Percentiles rank a stretch among this genome's conserved stretches.
phyloP scores from a whole-genome alignment of 352 stramenopile genomes.

The Pythium dissimile region DNA sequence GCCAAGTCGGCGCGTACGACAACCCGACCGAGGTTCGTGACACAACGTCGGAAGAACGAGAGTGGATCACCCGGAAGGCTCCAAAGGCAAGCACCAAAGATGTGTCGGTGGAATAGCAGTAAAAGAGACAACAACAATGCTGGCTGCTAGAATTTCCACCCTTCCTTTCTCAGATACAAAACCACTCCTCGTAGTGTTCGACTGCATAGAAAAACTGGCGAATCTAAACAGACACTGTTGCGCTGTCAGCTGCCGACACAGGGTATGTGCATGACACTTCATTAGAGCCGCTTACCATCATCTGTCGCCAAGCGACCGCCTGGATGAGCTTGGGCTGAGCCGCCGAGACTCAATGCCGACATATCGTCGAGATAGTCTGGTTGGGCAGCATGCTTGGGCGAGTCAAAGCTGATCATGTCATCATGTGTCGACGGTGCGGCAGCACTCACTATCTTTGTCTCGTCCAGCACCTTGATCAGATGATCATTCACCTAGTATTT shows the following conservation, averaged over 20 bases:
- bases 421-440: neutral
- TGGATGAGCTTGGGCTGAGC: neutral
- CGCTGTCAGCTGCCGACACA: too few relatives aligned
- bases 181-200: neutral
- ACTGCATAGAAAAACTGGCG: too few relatives aligned
- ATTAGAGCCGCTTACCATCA: slow-evolving; percentile 22
- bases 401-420: slow-evolving; percentile 66
- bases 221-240: too few relatives aligned
- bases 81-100: slow-evolving; percentile 73
- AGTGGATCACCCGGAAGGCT: slow-evolving; percentile 57
- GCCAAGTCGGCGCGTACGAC: slow-evolving; percentile 44
- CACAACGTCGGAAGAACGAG: slow-evolving; percentile 42
- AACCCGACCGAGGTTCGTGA: slow-evolving; percentile 53
- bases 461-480: slow-evolving; percentile 75
- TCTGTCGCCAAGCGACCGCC: slow-evolving; percentile 41
- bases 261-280: too few relatives aligned
- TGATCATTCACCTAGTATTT: slow-evolving; percentile 69
- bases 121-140: neutral
- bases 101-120: slow-evolving; percentile 49
- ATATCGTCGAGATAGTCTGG: slow-evolving; percentile 19
- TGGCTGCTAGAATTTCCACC: neutral
- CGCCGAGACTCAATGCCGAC: slow-evolving; percentile 17
- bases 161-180: neutral
- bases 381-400: slow-evolving; percentile 27
- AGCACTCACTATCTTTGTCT: slow-evolving; percentile 22